These are phyloP conservation scores for Coemansia sp. DNA, from an alignment of 192 early-diverging fungal genomes.

Conservation along the genomic window DNA sequence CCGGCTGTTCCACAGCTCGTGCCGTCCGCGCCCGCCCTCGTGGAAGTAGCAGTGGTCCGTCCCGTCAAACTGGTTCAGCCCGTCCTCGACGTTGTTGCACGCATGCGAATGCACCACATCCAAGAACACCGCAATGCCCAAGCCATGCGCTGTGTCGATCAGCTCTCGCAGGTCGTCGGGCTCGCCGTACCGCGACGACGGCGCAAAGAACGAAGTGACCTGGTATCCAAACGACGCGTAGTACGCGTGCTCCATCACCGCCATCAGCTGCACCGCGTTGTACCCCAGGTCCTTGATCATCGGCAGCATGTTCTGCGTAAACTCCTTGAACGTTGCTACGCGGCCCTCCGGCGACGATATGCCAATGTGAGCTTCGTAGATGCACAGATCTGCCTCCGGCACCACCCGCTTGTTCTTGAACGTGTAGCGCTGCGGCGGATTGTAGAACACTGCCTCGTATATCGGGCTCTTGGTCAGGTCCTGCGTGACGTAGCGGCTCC, in stretches of 20 bases:
- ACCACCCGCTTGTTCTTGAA: constrained; percentile 77
- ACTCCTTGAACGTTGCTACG: constrained; percentile 87
- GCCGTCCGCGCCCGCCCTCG: constrained; percentile 75
- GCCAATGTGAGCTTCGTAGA: constrained; percentile 97
- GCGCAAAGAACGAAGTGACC: constrained; percentile 96
- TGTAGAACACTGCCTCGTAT: constrained; percentile 96
- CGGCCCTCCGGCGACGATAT: constrained; percentile 84
- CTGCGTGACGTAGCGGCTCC: constrained; percentile 82
- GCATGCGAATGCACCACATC: constrained; percentile 97
- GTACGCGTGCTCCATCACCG: constrained; percentile 98
- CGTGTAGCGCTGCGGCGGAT: constrained; percentile 74
- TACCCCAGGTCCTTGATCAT: constrained; percentile 82
- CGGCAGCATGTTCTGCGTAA: constrained; percentile 80
- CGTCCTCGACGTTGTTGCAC: constrained; percentile 92
- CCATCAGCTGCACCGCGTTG: constrained; percentile 85
- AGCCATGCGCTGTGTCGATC: constrained; percentile 86
- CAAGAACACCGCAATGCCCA: constrained; percentile 84
- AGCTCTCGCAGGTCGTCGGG: constrained; percentile 92
- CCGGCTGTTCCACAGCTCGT: constrained; percentile 91
- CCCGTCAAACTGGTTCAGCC: constrained; percentile 94
- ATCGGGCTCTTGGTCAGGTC: constrained; percentile 74
- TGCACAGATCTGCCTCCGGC: constrained; percentile 65
- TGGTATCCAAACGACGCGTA: constrained; percentile 98
- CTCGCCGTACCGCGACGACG: constrained; percentile 86
- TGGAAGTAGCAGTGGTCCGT: constrained; percentile 97